Evolutionary conservation across 2,329 filamentous ascomycete genomes (phyloP), one percentile per base, ranked within the genome.

Genomic region (Claviceps capensis): DNA sequence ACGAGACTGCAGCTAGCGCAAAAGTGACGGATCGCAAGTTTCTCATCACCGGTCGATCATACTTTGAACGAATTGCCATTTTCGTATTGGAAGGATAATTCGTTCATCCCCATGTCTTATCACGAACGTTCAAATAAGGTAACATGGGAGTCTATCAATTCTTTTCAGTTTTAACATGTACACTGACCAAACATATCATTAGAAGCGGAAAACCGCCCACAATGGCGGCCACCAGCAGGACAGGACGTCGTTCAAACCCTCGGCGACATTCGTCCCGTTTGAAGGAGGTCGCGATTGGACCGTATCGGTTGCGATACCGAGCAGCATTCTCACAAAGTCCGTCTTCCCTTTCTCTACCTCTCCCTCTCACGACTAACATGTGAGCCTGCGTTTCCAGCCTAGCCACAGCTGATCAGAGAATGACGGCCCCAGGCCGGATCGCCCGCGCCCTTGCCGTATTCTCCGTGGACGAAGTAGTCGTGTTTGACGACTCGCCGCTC

Each of bases 361-460:
- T 5, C 30, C 19, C 11, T 22, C 8, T 42, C 17, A 42, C 3
- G 22, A 5, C 17, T 46, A 1, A 52, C 54, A 42, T 54, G 30
- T 37, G 23, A 7, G 2, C 4, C 14, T 11, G 4, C 48, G 58
- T 43, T 9, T 16, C 11, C 26, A 89, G 85, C 63, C 81, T 83
- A 40, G 73, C 79, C 53, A 85, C 83, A 9, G 80, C 83, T 56
- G 87, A 94, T 54, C 82, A 87, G 62, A 84, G 88, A 63, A 88
- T 84, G 38, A 75, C 77, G 47, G 74, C 86, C 47, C 84, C 83
- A 1, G 86, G 85, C 7, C 82, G 85, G 57, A 82, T 95, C 50
- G 88, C 88, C 5, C 85, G 88, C 50, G 86, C 87, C 37, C 77
- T 88, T 49, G 85, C 86, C 55, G 83, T 94, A 56, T 94, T 93